Conservation (phyloP, 106 monocot species). For the Ottelia alismoides region DNA sequence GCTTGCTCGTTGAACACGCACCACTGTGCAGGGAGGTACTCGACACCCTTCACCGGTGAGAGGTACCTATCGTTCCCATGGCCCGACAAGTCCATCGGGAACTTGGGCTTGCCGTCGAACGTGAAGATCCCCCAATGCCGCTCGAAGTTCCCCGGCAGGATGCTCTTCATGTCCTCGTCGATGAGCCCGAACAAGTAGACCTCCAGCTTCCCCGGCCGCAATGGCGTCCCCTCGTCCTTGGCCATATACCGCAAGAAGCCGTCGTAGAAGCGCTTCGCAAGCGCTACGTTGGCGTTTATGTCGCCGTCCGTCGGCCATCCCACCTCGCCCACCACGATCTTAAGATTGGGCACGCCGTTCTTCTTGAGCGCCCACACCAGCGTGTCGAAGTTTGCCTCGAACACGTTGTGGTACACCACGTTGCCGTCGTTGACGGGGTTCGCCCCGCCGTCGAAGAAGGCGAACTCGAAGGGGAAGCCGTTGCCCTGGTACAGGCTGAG, state of each 20-base stretch:
- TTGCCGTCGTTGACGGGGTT: slow-evolving; percentile 1
- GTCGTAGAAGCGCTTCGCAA: slow-evolving; percentile 6
- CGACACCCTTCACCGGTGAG: slow-evolving; percentile 1
- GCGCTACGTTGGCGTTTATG: not conserved
- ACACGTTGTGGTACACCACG: slow-evolving; percentile 11
- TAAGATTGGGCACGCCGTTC: not conserved
- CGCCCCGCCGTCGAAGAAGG: slow-evolving; percentile 9
- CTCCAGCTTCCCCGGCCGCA: not conserved
- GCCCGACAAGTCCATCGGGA: slow-evolving; percentile 9
- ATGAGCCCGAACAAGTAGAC: slow-evolving; percentile 12
- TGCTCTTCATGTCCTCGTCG: slow-evolving; percentile 14
- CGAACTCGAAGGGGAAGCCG: slow-evolving; percentile 9
- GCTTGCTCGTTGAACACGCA: slow-evolving; percentile 14
- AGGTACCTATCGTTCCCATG: not conserved
- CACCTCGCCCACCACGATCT: slow-evolving; percentile 11
- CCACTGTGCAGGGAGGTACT: slow-evolving; percentile 6
- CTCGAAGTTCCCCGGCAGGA: slow-evolving; percentile 10
- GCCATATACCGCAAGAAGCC: slow-evolving; percentile 3
- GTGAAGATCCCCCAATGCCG: slow-evolving; percentile 19
- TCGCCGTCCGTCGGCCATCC: slow-evolving; percentile 20
- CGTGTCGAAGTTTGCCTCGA: slow-evolving; percentile 17
- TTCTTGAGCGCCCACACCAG: slow-evolving; percentile 4
- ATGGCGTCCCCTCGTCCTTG: slow-evolving; percentile 1
- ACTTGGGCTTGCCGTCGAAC: slow-evolving; percentile 15
- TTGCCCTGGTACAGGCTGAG: slow-evolving; percentile 8